Evolutionary conservation across 495 filamentous ascomycete species (phyloP).

Genomic region (Bathelium albidoporum): DNA sequence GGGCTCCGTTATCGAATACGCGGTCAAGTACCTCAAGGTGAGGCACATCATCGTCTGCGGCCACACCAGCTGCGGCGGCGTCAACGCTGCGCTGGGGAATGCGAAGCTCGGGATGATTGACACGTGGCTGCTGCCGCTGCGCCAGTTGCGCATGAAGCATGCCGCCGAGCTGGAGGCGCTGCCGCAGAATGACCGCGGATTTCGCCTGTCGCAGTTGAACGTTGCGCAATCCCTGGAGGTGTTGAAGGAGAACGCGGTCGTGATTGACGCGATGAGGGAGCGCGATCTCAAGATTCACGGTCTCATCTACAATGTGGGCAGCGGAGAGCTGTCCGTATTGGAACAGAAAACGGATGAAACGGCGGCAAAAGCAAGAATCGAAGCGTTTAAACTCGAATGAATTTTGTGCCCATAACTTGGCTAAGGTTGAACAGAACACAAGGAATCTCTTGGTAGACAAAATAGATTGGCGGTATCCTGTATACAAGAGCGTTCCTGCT

Average conservation of each 20-base stretch:
- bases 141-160: conserved; percentile 47
- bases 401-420: not conserved
- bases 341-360: conserved; percentile 18
- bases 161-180: conserved; percentile 40
- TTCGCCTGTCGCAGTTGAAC: conserved; percentile 30
- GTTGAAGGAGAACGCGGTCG: conserved; percentile 24
- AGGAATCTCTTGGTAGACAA: no score
- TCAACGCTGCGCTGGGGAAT: conserved; percentile 57
- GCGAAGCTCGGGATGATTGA: conserved; percentile 62
- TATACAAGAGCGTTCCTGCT: no score
- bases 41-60: conserved; percentile 78
- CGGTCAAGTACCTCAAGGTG: conserved; percentile 63
- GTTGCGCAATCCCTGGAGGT: conserved; percentile 29
- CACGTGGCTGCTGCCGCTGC: conserved; percentile 67
- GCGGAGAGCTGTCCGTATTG: conserved; percentile 27
- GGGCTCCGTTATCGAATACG: conserved; percentile 71
- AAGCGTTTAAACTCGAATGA: conserved; percentile 14
- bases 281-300: conserved; percentile 34
- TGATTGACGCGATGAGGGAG: conserved; percentile 31
- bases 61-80: conserved; percentile 73
- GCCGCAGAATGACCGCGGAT: conserved; percentile 17
- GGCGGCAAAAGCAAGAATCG: conserved; percentile 6
- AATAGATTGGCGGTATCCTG: no score
- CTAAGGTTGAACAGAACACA: no score
- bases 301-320: conserved; percentile 31